phyloP scores from a whole-genome alignment of 768 basidiomycete species.

The Termitomyces bulborhizus region DNA sequence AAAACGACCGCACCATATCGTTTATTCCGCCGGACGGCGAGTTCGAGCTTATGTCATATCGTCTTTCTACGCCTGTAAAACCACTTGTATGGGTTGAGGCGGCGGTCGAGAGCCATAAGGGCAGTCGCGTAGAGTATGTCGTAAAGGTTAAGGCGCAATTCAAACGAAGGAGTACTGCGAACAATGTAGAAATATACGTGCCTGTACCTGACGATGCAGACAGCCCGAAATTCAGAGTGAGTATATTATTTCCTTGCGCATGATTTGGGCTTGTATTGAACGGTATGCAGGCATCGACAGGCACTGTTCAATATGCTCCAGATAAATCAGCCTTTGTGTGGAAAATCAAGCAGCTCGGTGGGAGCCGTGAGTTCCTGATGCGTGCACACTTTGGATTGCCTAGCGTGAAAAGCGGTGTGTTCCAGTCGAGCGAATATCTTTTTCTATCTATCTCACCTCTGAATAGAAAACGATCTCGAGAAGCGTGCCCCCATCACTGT shows the following conservation, averaged over 20 bases:
- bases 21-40: slow-evolving; percentile 99
- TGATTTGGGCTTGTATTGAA: neutral
- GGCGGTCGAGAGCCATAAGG: slow-evolving; percentile 88
- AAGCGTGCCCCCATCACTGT: slow-evolving; percentile 94
- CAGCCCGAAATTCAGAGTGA: slow-evolving; percentile 91
- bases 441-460: neutral
- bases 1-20: slow-evolving; percentile 97
- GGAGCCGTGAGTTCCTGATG: slow-evolving; percentile 96
- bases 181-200: slow-evolving; percentile 98
- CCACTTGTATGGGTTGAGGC: slow-evolving; percentile 98
- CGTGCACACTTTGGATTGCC: slow-evolving; percentile 96
- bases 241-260: slow-evolving; percentile 17
- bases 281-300: slow-evolving; percentile 73
- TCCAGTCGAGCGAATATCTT: neutral
- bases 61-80: slow-evolving; percentile 94
- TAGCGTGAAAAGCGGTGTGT: slow-evolving; percentile 83
- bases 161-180: slow-evolving; percentile 93
- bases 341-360: slow-evolving; percentile 98
- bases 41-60: slow-evolving; percentile 97
- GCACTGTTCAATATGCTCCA: slow-evolving; percentile 93
- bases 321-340: slow-evolving; percentile 98
- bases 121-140: slow-evolving; percentile 92
- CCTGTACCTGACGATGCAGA: slow-evolving; percentile 99
- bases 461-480: slow-evolving; percentile 66
- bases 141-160: slow-evolving; percentile 97